These are phyloP conservation scores for Pseudomonodictys pantanalensis DNA, from an alignment of 495 filamentous ascomycete genomes.

Conservation along the genomic window DNA sequence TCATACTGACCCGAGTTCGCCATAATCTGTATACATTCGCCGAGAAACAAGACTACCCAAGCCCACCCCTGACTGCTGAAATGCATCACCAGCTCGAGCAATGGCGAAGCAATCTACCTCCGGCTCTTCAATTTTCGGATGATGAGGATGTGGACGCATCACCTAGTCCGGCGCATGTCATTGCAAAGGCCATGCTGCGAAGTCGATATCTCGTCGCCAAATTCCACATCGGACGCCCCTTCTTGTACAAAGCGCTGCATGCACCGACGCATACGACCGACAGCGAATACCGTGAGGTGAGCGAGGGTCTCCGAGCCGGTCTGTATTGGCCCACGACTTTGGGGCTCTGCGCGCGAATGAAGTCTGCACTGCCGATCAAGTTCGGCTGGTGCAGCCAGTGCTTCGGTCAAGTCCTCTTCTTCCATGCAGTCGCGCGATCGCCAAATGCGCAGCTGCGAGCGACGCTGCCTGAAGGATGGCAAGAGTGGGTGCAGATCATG, in stretches of 20 bases:
- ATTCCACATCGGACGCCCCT: slow-evolving; percentile 31
- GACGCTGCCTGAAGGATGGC: slow-evolving; percentile 28
- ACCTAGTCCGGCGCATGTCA: slow-evolving; percentile 30
- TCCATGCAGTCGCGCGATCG: slow-evolving; percentile 19
- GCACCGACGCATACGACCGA: slow-evolving; percentile 14
- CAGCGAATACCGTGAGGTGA: slow-evolving; percentile 14
- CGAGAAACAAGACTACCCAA: slow-evolving; percentile 18
- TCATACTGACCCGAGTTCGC: slow-evolving; percentile 28
- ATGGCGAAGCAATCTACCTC: slow-evolving; percentile 30
- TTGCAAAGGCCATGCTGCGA: slow-evolving; percentile 30
- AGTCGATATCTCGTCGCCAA: slow-evolving; percentile 30
- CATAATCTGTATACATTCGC: slow-evolving; percentile 25
- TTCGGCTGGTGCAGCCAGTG: slow-evolving; percentile 32
- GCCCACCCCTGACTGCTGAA: slow-evolving; percentile 17
- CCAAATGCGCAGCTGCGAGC: slow-evolving; percentile 16
- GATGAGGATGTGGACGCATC: slow-evolving; percentile 8
- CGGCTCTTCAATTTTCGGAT: slow-evolving; percentile 27
- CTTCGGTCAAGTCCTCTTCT: slow-evolving; percentile 27
- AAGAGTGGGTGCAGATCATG: slow-evolving; percentile 28
- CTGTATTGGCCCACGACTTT: slow-evolving; percentile 30
- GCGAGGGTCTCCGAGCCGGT: slow-evolving; percentile 8
- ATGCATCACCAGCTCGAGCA: slow-evolving; percentile 33
- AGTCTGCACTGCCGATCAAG: slow-evolving; percentile 25
- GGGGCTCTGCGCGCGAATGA: slow-evolving; percentile 26
- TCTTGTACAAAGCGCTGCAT: slow-evolving; percentile 33